Evolutionary conservation across 352 stramenopile genomes (phyloP), one percentile per base, ranked within the genome.

Genomic region (Phytophthora melonis): DNA sequence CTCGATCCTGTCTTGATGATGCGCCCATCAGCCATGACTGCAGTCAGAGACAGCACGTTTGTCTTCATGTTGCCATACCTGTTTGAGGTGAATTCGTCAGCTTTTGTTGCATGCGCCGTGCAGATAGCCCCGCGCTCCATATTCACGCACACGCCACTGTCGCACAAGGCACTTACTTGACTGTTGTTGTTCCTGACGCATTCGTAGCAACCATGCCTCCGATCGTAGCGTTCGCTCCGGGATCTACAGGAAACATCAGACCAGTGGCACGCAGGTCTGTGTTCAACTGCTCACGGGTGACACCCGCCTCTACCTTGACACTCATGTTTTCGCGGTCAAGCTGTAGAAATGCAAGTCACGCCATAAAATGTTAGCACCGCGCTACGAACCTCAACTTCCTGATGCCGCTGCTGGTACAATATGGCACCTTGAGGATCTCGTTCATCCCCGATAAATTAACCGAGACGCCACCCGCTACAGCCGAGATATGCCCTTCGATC

Each of bases 171-270:
- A 68, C 59, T 70, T 97, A 98, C 73, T 78, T 86, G 43, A 97
- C 91, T 6, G 90, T 95, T 16, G 90, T 97, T 6, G 89, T 96
- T 41, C 91, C 91, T 16, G 89, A 97, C 16, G 91, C 93, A 47
- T 95, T 94, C 18, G 89, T 97, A 13, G 90, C 79, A 52, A 89
- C 75, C 97, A 99, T 99, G 54, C 97, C 97, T 9, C 97, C 97
- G 30, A 99, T 84, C 25, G 92, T 97, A 10, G 97, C 97, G 73
- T 98, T 97, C 5, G 97, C 95, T 9, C 97, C 97, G 11, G 97
- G 97, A 75, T 99, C 97, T 5, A 99, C 92, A 36, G 96, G 90
- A 79, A 99, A 99, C 75, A 95, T 94, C 55, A 98, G 85, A 11
- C 94, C 95, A 21, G 89, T 94, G 30, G 86, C 83, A 13, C 82